Conservation (phyloP, 148 eudicot species). For the Persicaria maculosa region DNA sequence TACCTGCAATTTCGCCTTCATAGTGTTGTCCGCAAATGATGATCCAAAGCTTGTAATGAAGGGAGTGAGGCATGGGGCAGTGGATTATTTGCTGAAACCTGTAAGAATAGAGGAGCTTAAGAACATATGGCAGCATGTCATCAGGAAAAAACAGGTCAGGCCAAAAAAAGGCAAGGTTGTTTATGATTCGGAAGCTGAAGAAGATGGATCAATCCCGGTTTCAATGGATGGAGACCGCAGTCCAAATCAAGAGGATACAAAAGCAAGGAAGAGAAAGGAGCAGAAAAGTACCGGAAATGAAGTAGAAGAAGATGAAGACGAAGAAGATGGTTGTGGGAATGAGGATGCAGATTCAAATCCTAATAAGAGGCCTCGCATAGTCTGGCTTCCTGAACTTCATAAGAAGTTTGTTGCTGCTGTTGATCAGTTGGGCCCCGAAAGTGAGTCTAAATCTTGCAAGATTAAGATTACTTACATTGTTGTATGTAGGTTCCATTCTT, state of each 20-base stretch:
- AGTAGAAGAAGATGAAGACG: conserved; percentile 26
- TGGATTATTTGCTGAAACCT: conserved; percentile 66
- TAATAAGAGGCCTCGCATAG: conserved; percentile 55
- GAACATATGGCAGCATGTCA: conserved; percentile 66
- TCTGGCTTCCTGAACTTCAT: conserved; percentile 67
- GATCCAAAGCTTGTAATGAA: conserved; percentile 64
- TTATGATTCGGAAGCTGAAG: conserved; percentile 26
- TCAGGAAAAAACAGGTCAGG: conserved; percentile 39
- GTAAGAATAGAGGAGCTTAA: conserved; percentile 57
- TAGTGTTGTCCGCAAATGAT: conserved; percentile 63
- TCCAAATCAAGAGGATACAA: conserved; percentile 18
- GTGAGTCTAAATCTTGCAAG: conserved; percentile 22
- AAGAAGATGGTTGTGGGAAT: conserved; percentile 23
- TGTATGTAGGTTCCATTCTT: background rate
- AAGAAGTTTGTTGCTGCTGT: conserved; percentile 64
- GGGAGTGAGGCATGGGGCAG: conserved; percentile 64
- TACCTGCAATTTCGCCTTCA: background rate
- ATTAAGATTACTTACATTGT: background rate
- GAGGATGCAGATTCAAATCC: conserved; percentile 42
- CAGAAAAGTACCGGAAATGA: background rate
- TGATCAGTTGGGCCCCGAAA: conserved; percentile 56
- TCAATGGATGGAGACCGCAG: background rate
- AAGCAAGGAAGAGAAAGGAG: conserved; percentile 36
- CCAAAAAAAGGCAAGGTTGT: conserved; percentile 15
- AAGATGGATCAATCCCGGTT: conserved; percentile 4